A percentile compares a stretch with the other conserved stretches of the same genome.
These are phyloP conservation scores for Chytriomyces confervae DNA, from an alignment of 192 early-diverging fungal genomes.

Conservation along the genomic window DNA sequence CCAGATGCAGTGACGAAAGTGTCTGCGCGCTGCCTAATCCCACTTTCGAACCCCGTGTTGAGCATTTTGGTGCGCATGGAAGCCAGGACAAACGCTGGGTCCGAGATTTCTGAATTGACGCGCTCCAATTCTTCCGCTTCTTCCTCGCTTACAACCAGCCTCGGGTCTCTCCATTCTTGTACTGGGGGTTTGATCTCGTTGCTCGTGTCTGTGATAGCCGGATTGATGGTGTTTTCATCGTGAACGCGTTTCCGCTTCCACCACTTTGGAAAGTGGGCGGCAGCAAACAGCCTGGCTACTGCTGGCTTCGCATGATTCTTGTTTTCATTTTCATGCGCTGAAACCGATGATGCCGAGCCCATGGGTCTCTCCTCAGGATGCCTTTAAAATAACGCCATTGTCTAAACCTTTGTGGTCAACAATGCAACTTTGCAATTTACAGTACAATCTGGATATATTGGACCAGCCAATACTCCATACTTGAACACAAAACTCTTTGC, in stretches of 20 bases:
- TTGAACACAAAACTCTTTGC: no score
- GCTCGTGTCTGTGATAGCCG: not conserved
- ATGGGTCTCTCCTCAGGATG: not conserved
- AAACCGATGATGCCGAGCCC: not conserved
- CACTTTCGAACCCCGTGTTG: not conserved
- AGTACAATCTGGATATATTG: no score
- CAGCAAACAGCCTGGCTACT: not conserved
- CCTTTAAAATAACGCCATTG: no score
- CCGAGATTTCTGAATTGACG: not conserved
- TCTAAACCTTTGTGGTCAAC: no score
- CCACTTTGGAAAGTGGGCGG: not conserved
- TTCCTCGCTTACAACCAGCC: not conserved
- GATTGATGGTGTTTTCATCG: not conserved
- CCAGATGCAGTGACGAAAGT: not conserved
- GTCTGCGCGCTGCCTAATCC: not conserved
- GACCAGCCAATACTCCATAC: no score
- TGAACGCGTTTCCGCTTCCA: not conserved
- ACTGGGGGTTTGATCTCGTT: not conserved
- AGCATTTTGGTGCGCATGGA: not conserved
- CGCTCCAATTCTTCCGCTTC: not conserved
- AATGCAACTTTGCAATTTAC: no score
- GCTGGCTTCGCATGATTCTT: not conserved
- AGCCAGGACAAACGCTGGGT: not conserved
- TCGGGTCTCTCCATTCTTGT: not conserved
- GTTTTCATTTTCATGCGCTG: not conserved